These are phyloP conservation scores for Globisporangium megalacanthum DNA, from an alignment of 352 stramenopile genomes.

Conservation along the genomic window DNA sequence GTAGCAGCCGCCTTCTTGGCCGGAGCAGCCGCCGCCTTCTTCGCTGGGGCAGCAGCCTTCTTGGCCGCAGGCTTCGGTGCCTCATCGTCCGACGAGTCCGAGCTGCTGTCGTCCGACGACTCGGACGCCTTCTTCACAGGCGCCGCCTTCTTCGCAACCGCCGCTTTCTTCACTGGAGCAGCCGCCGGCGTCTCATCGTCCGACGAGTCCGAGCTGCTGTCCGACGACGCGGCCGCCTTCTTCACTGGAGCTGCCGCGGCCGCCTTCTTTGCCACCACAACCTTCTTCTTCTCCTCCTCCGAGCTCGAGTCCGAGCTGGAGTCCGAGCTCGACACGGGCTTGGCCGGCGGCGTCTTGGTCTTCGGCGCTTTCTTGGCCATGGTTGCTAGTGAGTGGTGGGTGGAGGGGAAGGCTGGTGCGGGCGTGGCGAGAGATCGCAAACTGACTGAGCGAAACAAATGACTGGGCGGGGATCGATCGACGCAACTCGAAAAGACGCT, in stretches of 20 bases:
- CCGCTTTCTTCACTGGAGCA: slow-evolving; percentile 22
- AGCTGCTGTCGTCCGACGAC: background rate
- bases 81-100: slow-evolving; percentile 44
- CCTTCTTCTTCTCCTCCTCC: slow-evolving; percentile 32
- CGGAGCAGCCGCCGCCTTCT: slow-evolving; percentile 15
- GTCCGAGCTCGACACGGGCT: slow-evolving; percentile 27
- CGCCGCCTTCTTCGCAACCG: slow-evolving; percentile 24
- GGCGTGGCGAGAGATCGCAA: slow-evolving; percentile 12
- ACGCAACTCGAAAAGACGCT: slow-evolving; percentile 7
- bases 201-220: slow-evolving; percentile 45
- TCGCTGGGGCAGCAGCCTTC: slow-evolving; percentile 16
- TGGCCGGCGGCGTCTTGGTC: slow-evolving; percentile 14
- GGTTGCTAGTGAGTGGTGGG: background rate
- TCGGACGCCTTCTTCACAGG: slow-evolving; percentile 44
- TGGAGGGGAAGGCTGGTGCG: background rate
- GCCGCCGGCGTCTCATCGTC: slow-evolving; percentile 16
- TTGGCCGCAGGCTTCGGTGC: slow-evolving; percentile 20
- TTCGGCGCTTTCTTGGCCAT: slow-evolving; percentile 40
- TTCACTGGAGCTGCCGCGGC: slow-evolving; percentile 1
- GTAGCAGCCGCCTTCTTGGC: slow-evolving; percentile 28
- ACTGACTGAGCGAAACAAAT: slow-evolving; percentile 9
- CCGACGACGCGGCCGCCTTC: slow-evolving; percentile 9
- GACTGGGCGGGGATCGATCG: background rate
- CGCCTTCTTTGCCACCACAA: slow-evolving; percentile 10
- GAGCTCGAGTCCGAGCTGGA: slow-evolving; percentile 36